Percentiles rank a stretch among this genome's conserved stretches.
Conservation (phyloP, 192 early-diverging fungal species). For the Coemansia sp. region DNA sequence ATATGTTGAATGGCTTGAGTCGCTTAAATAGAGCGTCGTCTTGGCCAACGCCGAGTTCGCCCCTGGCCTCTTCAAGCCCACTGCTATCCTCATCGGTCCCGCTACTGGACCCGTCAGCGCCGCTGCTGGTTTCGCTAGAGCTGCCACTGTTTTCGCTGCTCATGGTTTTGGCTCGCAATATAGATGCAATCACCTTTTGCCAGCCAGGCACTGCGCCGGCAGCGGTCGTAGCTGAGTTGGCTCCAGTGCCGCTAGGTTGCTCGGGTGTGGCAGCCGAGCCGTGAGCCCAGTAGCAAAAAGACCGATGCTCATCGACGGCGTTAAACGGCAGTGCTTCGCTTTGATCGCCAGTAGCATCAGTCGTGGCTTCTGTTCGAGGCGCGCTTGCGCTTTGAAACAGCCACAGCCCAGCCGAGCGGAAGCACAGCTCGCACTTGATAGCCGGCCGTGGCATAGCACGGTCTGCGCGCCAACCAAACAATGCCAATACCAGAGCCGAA, state of each 20-base stretch:
- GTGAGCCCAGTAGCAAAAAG: constrained; percentile 54
- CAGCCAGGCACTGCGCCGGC: constrained; percentile 33
- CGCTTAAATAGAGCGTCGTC: constrained; percentile 9
- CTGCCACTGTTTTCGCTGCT: constrained; percentile 5
- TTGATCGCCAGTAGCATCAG: background rate
- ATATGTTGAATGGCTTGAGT: constrained; percentile 49
- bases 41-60: background rate
- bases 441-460: constrained; percentile 19
- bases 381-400: constrained; percentile 22
- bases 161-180: constrained; percentile 40
- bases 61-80: background rate
- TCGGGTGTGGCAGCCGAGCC: constrained; percentile 8
- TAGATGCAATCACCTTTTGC: constrained; percentile 42
- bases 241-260: background rate
- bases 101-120: background rate
- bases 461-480: constrained; percentile 49
- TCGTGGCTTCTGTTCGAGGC: background rate
- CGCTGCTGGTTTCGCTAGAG: constrained; percentile 6
- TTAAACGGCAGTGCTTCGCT: constrained; percentile 15
- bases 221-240: background rate
- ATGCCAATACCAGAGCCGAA: constrained; percentile 30
- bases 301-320: constrained; percentile 40
- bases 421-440: constrained; percentile 42
- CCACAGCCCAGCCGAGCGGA: constrained; percentile 44
- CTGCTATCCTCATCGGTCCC: background rate